phyloP scores from a whole-genome alignment of 768 basidiomycete species.

The Omphalotus guepiniiformis region DNA sequence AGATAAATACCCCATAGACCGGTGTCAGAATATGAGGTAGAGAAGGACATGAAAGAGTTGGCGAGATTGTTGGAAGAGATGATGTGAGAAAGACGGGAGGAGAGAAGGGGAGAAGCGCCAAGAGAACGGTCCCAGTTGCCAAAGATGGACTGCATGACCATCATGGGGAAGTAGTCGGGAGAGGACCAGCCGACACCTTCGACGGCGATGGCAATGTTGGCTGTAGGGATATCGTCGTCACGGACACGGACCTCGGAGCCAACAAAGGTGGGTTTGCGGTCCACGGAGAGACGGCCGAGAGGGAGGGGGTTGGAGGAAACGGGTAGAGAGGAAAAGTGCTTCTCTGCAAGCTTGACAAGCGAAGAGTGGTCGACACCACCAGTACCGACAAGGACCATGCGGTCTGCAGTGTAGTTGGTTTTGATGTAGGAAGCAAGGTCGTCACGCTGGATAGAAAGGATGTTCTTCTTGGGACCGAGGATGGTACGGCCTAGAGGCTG shows the following conservation, averaged over 20 bases:
- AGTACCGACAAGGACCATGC: slow-evolving; percentile 97
- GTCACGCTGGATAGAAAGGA: slow-evolving; percentile 88
- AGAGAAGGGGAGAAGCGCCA: slow-evolving; percentile 84
- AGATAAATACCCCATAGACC: slow-evolving; percentile 99
- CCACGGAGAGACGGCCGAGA: slow-evolving; percentile 68
- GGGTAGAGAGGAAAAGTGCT: slow-evolving; percentile 88
- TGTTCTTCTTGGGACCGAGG: slow-evolving; percentile 94
- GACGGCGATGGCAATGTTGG: slow-evolving; percentile 94
- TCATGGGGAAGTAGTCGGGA: slow-evolving; percentile 99
- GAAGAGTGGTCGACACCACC: slow-evolving; percentile 92
- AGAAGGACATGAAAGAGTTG: slow-evolving; percentile 99
- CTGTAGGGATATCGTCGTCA: slow-evolving; percentile 85
- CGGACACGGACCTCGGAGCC: slow-evolving; percentile 95
- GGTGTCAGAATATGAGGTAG: slow-evolving; percentile 96
- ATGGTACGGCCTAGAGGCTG: slow-evolving; percentile 97
- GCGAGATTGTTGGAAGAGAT: slow-evolving; percentile 93
- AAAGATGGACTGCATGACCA: slow-evolving; percentile 96
- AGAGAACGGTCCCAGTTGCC: slow-evolving; percentile 99
- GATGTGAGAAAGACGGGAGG: slow-evolving; percentile 88
- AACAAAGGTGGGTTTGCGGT: slow-evolving; percentile 76
- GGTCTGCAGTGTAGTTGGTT: slow-evolving; percentile 97
- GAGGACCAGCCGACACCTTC: slow-evolving; percentile 98
- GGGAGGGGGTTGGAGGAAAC: slow-evolving; percentile 84
- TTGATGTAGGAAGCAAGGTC: slow-evolving; percentile 91
- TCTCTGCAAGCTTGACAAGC: slow-evolving; percentile 92